Conservation (phyloP, 345 rosid genomes). For the Linum tenue region DNA sequence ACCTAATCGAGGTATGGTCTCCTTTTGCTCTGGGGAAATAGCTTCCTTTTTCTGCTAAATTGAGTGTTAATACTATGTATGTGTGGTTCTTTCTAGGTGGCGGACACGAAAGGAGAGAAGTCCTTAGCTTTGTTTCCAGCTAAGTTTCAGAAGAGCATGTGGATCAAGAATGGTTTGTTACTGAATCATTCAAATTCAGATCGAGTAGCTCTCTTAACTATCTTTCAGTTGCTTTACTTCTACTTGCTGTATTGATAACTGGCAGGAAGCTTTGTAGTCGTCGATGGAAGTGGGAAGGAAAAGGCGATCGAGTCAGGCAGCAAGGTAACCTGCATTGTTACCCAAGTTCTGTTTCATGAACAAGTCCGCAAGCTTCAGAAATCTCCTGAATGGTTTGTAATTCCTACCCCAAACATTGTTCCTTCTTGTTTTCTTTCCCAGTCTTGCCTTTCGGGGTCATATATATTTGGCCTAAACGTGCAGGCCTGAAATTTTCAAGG, state of each 20-base stretch:
- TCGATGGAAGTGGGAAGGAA: conserved; percentile 80
- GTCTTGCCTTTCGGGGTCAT: neutral
- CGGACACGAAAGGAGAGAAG: conserved; percentile 60
- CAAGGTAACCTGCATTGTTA: conserved; percentile 80
- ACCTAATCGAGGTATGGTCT: conserved; percentile 57
- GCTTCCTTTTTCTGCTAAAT: neutral
- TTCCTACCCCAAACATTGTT: neutral
- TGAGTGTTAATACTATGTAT: neutral
- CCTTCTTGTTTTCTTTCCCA: neutral
- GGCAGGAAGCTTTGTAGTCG: conserved; percentile 76
- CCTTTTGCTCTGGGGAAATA: neutral
- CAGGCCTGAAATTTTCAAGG: conserved; percentile 73
- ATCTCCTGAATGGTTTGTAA: conserved; percentile 58
- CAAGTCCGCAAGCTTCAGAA: conserved; percentile 65
- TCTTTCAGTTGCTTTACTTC: neutral
- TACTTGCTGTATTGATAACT: conserved; percentile 1
- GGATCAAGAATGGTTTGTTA: conserved; percentile 78
- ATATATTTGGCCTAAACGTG: neutral
- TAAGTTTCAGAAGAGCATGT: conserved; percentile 84
- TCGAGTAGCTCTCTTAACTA: neutral
- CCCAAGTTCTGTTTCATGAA: conserved; percentile 61
- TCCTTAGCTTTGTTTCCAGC: conserved; percentile 82
- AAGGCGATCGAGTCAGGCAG: conserved; percentile 76
- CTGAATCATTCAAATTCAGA: neutral
- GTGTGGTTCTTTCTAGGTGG: conserved; percentile 32